These are phyloP conservation scores for Phytophthora pluvialis DNA, from an alignment of 352 stramenopile species.

Conservation along the genomic window DNA sequence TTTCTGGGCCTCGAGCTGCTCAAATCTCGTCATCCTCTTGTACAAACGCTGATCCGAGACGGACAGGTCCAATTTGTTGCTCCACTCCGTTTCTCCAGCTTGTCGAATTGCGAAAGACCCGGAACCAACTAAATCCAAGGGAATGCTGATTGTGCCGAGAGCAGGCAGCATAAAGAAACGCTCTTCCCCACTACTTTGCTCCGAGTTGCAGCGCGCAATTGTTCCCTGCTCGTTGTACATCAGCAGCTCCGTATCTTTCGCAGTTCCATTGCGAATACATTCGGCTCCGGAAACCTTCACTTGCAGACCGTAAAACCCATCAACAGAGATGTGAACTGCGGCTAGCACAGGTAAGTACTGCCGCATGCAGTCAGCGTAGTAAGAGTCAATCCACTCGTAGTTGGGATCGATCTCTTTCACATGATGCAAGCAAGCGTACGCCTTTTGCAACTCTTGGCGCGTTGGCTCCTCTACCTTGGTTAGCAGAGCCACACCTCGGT, in stretches of 20 bases:
- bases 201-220: slow-evolving; percentile 61
- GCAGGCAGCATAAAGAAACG: slow-evolving; percentile 63
- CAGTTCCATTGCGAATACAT: slow-evolving; percentile 81
- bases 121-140: slow-evolving; percentile 72
- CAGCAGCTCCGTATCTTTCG: slow-evolving; percentile 77
- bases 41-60: slow-evolving; percentile 77
- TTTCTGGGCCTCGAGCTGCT: slow-evolving; percentile 74
- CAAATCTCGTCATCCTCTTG: slow-evolving; percentile 76
- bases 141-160: slow-evolving; percentile 66
- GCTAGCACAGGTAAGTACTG: slow-evolving; percentile 75
- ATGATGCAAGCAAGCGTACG: slow-evolving; percentile 77
- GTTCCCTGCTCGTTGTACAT: slow-evolving; percentile 62
- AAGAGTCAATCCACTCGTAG: slow-evolving; percentile 89
- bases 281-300: slow-evolving; percentile 77
- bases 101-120: slow-evolving; percentile 86
- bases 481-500: slow-evolving; percentile 66
- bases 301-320: slow-evolving; percentile 80
- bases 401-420: slow-evolving; percentile 72
- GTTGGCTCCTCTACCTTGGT: slow-evolving; percentile 69
- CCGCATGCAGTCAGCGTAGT: slow-evolving; percentile 70
- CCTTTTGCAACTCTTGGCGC: slow-evolving; percentile 64
- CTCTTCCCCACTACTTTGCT: slow-evolving; percentile 52
- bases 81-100: slow-evolving; percentile 87
- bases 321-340: slow-evolving; percentile 72
- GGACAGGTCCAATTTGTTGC: slow-evolving; percentile 73